Percentiles rank a stretch among this genome's conserved stretches.
Evolutionary conservation across 495 filamentous ascomycete genomes (phyloP).

Genomic region (Aspergillus bertholletiae): DNA sequence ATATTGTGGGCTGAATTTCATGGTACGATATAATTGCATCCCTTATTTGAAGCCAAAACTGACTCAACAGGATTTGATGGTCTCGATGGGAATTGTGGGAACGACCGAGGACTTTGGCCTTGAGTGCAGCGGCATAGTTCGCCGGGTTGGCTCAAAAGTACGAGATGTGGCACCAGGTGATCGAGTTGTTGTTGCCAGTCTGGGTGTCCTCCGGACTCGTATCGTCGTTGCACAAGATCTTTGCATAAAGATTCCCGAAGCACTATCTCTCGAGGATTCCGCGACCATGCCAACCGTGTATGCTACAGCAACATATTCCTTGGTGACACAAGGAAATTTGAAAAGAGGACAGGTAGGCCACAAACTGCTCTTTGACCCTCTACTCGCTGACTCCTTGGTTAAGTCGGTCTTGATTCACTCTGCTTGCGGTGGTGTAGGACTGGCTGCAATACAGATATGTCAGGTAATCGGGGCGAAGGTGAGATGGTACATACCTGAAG

Average conservation of each 20-base stretch:
- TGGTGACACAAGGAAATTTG: slow-evolving; percentile 25
- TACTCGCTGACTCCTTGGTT: too few species aligned
- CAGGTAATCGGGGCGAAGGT: slow-evolving; percentile 10
- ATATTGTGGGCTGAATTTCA: slow-evolving; percentile 34
- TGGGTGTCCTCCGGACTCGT: background rate
- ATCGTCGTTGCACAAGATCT: background rate
- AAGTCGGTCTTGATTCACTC: slow-evolving; percentile 29
- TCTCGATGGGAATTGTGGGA: slow-evolving; percentile 24
- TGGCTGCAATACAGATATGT: slow-evolving; percentile 16
- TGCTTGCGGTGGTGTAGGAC: slow-evolving; percentile 21
- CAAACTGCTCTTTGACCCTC: too few species aligned
- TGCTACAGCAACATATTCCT: slow-evolving; percentile 32
- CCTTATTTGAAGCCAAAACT: background rate
- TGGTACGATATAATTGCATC: background rate
- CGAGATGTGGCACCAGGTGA: slow-evolving; percentile 30
- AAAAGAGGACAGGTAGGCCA: slow-evolving; percentile 16
- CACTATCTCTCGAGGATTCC: slow-evolving; percentile 23
- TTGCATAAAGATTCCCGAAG: slow-evolving; percentile 19
- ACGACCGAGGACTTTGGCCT: background rate
- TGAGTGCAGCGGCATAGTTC: slow-evolving; percentile 37
- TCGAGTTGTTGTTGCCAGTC: slow-evolving; percentile 20
- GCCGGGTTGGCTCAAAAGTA: slow-evolving; percentile 33
- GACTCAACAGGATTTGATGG: slow-evolving; percentile 19
- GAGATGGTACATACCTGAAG: too few species aligned
- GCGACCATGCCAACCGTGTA: slow-evolving; percentile 41